Evolutionary conservation across 225 moss, liverwort and hornwort genomes (phyloP).

Genomic region (Asterella californica): DNA sequence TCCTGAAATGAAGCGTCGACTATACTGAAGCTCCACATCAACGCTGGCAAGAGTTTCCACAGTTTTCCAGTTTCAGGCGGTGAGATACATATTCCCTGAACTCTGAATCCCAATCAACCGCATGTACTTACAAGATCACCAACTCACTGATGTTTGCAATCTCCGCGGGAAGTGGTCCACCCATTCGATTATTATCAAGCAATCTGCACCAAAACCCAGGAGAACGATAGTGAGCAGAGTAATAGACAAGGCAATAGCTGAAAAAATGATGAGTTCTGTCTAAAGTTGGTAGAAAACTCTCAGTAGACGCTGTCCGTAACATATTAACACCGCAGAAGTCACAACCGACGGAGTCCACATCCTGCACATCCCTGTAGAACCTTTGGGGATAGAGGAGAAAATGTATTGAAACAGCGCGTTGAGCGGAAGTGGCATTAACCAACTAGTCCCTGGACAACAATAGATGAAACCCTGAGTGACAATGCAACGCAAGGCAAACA

Average conservation of each 20-base stretch:
- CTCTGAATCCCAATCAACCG: neutral
- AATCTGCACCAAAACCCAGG: conserved; percentile 31
- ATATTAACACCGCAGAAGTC: no score
- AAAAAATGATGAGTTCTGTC: no score
- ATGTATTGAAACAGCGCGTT: no score
- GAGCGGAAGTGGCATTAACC: no score
- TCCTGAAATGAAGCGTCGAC: neutral
- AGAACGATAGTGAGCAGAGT: neutral
- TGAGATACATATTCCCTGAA: neutral
- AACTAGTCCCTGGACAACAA: no score
- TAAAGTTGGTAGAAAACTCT: no score
- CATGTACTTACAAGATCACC: conserved; percentile 57
- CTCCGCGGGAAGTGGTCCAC: conserved; percentile 46
- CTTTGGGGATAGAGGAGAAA: no score
- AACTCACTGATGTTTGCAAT: conserved; percentile 39
- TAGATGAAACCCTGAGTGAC: no score
- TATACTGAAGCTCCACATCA: neutral
- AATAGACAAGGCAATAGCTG: no score
- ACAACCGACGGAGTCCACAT: no score
- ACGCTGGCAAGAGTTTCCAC: neutral
- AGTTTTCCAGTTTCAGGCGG: neutral
- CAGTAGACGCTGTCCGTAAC: no score
- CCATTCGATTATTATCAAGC: conserved; percentile 49
- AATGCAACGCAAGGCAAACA: neutral
- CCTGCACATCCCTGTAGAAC: no score